A percentile compares a stretch with the other conserved stretches of the same genome.
Evolutionary conservation across 164 flowering plant genomes (phyloP).

Genomic region (Nymphaea thermarum): DNA sequence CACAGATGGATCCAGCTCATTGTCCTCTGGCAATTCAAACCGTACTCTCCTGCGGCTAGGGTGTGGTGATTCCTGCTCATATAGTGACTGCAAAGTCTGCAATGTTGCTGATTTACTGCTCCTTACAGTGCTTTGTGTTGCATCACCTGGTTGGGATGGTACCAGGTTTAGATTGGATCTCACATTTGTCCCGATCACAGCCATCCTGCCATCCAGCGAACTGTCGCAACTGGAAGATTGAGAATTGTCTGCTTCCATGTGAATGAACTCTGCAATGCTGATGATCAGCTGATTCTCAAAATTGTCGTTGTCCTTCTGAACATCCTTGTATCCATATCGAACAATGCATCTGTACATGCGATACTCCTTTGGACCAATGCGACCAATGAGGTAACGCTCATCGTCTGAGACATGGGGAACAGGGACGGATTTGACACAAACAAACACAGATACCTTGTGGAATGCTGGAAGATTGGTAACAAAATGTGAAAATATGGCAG

Average conservation of each 20-base stretch:
- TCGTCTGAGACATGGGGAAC: slow-evolving; percentile 77
- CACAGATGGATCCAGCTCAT: slow-evolving; percentile 20
- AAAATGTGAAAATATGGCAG: slow-evolving; percentile 81
- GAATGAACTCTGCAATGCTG: slow-evolving; percentile 81
- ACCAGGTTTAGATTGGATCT: slow-evolving; percentile 18
- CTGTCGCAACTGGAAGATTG: slow-evolving; percentile 27
- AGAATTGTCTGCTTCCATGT: slow-evolving; percentile 71
- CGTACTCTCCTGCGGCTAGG: slow-evolving; percentile 23
- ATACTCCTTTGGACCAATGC: slow-evolving; percentile 71
- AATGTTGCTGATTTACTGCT: slow-evolving; percentile 26
- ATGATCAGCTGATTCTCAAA: slow-evolving; percentile 71
- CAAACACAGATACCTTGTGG: slow-evolving; percentile 74
- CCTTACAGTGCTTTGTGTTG: slow-evolving; percentile 7
- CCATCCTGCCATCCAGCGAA: slow-evolving; percentile 35
- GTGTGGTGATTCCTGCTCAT: slow-evolving; percentile 19
- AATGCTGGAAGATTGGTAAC: slow-evolving; percentile 90
- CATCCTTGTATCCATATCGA: slow-evolving; percentile 84
- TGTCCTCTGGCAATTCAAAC: slow-evolving; percentile 22
- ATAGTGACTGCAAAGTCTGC: slow-evolving; percentile 21
- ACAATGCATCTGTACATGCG: slow-evolving; percentile 90
- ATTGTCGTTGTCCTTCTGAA: slow-evolving; percentile 59
- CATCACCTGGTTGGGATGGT: slow-evolving; percentile 12
- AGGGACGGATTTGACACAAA: slow-evolving; percentile 83
- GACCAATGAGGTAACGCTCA: slow-evolving; percentile 82
- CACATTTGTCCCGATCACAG: slow-evolving; percentile 28